Evolutionary conservation across 495 filamentous ascomycete genomes (phyloP).

Genomic region (Aspergillus carlsbadensis): DNA sequence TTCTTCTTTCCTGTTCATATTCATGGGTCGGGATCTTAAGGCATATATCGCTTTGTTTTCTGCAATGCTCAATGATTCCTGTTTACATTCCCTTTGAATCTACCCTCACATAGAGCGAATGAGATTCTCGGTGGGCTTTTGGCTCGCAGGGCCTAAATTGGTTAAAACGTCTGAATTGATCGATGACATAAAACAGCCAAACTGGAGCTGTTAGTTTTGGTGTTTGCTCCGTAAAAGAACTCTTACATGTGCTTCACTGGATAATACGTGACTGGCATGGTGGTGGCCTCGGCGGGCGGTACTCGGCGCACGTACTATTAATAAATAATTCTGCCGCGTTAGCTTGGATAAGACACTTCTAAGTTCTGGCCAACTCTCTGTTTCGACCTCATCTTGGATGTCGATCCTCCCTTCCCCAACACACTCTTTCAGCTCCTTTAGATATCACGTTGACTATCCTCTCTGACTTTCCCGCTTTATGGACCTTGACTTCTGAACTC

Average conservation of each 20-base stretch:
- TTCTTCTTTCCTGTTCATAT: conserved; percentile 6
- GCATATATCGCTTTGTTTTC: not conserved
- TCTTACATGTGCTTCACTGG: too few species aligned
- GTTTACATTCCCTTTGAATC: not conserved
- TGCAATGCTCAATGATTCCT: not conserved
- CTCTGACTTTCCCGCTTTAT: not conserved
- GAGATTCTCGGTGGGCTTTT: not conserved
- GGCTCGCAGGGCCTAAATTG: too few species aligned
- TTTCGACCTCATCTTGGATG: conserved; percentile 13
- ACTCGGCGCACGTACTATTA: too few species aligned
- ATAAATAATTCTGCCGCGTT: conserved; percentile 20
- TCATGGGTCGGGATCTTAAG: conserved; percentile 11
- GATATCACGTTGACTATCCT: conserved; percentile 3
- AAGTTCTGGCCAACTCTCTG: conserved; percentile 30
- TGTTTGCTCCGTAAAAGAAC: too few species aligned
- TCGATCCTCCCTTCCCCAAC: not conserved
- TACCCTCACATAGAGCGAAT: conserved; percentile 8
- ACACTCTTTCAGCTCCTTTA: conserved; percentile 10
- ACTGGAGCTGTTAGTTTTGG: too few species aligned
- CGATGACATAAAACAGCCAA: too few species aligned
- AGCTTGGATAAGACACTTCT: conserved; percentile 10
- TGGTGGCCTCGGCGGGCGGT: conserved; percentile 16
- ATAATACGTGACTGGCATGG: too few species aligned
- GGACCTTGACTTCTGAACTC: not conserved
- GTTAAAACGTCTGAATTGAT: too few species aligned